Evolutionary conservation across 257 asterid species (phyloP).

Genomic region (Ehretia macrophylla): DNA sequence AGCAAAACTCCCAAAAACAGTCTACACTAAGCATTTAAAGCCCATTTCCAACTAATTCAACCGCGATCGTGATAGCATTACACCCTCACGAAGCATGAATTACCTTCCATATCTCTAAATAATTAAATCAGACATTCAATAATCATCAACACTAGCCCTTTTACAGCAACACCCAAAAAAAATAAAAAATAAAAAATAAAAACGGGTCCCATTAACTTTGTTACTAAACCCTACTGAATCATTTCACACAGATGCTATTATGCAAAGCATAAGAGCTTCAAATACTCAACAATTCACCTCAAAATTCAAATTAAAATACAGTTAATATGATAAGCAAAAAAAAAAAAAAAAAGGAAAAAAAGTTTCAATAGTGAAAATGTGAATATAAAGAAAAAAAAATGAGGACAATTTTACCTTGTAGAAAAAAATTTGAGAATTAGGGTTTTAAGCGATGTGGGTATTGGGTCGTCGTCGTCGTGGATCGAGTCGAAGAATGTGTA

Average conservation of each 20-base stretch:
- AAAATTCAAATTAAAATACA: no score
- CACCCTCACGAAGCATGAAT: no score
- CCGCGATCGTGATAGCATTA: no score
- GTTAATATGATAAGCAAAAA: no score
- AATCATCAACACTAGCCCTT: background rate
- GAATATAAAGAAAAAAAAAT: background rate
- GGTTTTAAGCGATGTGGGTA: background rate
- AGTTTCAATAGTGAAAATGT: background rate
- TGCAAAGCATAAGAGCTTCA: background rate
- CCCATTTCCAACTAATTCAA: no score
- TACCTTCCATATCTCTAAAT: background rate
- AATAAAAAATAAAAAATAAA: no score
- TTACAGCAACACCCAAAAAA: background rate
- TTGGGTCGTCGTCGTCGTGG: background rate
- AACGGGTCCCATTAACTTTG: background rate
- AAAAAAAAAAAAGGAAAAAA: no score
- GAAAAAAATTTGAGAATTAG: background rate
- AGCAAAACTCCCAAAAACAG: no score
- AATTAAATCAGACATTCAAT: no score
- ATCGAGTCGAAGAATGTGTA: background rate
- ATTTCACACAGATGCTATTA: no score
- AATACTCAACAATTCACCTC: background rate
- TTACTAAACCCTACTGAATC: background rate
- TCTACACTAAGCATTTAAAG: no score
- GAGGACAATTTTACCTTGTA: background rate